A percentile compares a stretch with the other conserved stretches of the same genome.
These are phyloP conservation scores for Cyberlindnera suaveolens DNA, from an alignment of 805 yeast species.

Conservation along the genomic window DNA sequence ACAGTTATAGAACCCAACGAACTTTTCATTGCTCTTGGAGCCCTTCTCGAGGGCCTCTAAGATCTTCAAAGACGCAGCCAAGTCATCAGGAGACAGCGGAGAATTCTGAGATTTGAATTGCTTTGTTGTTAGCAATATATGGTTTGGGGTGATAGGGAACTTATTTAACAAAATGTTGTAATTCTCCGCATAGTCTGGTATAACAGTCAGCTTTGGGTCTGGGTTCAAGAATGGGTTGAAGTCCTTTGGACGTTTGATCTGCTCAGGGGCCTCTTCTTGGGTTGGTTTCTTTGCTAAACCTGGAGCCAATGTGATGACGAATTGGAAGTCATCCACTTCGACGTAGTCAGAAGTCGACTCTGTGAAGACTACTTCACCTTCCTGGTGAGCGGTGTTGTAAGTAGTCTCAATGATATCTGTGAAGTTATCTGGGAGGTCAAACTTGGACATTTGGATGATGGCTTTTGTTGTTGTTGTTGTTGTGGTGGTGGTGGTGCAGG, in stretches of 20 bases:
- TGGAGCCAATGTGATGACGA: conserved; percentile 27
- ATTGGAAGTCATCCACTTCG: conserved; percentile 27
- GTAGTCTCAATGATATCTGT: conserved; percentile 28
- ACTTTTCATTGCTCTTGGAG: conserved; percentile 35
- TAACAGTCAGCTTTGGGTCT: conserved; percentile 65
- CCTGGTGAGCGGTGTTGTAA: conserved; percentile 42
- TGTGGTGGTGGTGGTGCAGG: no score
- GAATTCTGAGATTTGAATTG: conserved; percentile 65
- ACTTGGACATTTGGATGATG: conserved; percentile 13
- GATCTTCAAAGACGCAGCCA: conserved; percentile 50
- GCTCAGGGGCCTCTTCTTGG: conserved; percentile 27
- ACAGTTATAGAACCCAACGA: conserved; percentile 83
- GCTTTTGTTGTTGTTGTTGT: neutral
- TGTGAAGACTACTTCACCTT: conserved; percentile 43
- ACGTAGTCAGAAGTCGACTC: conserved; percentile 34
- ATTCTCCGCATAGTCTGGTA: conserved; percentile 43
- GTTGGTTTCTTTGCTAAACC: conserved; percentile 33
- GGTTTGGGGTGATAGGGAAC: conserved; percentile 77
- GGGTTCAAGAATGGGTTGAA: conserved; percentile 76
- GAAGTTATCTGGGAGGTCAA: conserved; percentile 34
- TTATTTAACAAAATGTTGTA: conserved; percentile 75
- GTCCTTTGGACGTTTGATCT: conserved; percentile 27
- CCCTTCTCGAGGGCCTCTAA: conserved; percentile 40
- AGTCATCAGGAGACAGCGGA: conserved; percentile 67
- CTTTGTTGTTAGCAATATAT: conserved; percentile 73